Evolutionary conservation across 352 stramenopile genomes (phyloP), one percentile per base, ranked within the genome.

Genomic region (Globisporangium paroecandrum): DNA sequence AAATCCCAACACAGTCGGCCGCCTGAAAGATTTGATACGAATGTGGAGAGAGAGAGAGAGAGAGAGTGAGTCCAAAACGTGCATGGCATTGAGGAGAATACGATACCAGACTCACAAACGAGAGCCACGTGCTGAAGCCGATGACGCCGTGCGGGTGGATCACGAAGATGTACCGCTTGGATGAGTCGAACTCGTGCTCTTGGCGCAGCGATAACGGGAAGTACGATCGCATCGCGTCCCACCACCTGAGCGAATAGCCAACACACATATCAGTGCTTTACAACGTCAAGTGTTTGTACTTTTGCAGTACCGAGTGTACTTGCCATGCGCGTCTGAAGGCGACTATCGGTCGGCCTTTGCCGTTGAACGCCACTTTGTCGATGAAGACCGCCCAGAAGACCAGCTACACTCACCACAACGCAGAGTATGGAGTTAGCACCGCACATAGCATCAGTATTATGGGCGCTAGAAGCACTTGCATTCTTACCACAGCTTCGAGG

Each of bases 141-240:
- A 85, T 70, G 68, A 89, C 74, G 56, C 81, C 79, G 58, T 87
- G 78, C 32, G 79, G 79, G 64, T 87, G 77, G 51, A 81, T 74
- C 43, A 77, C 72, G 54, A 89, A 85, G 24, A 87, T 56, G 53
- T 85, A 73, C 29, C 62, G 64, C 58, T 82, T 74, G 8, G 20
- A 38, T 1, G 73, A 38, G 65, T 82, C 76, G 24, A 83, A 79
- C 6, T 67, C 57, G n/a, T 71, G 68, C 56, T 87, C 79, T 54
- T 87, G 79, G 56, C 63, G 65, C 36, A 83, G 62, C 46, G 72
- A 65, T 10, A 84, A 32, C 0, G 78, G 72, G 41, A 87, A 87
- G 36, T 87, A 87, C 43, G 67, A 56, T 36, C 70, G 74, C 32
- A 78, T 74, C 4, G 64, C 58, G 24, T 79, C 69, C 75, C 74